These are phyloP conservation scores for Rhizopus sp. DNA, from an alignment of 371 early-diverging fungal species.

Conservation along the genomic window DNA sequence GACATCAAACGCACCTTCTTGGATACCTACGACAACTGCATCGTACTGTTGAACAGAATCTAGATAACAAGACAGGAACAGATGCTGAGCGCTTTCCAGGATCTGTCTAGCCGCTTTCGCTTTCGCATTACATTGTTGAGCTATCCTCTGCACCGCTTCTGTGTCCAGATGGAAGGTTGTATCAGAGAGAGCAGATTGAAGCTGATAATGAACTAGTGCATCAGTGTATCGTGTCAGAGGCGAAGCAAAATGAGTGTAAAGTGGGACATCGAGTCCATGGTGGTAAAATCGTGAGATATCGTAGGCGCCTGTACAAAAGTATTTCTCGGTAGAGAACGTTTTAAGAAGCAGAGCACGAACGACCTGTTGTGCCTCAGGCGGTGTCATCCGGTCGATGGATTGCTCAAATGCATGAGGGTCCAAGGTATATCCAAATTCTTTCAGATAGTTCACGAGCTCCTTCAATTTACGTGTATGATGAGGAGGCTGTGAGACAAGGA, in stretches of 20 bases:
- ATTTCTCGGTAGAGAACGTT: conserved; percentile 78
- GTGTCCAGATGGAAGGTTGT: conserved; percentile 49
- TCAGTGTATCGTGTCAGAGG: conserved; percentile 97
- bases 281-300: conserved; percentile 66
- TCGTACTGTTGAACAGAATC: conserved; percentile 31
- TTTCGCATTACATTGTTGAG: conserved; percentile 69
- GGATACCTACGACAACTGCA: conserved; percentile 52
- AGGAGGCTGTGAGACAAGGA: conserved; percentile 74
- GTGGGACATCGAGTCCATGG: conserved; percentile 69
- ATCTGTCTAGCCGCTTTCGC: conserved; percentile 68
- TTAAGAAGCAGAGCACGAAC: conserved; percentile 61
- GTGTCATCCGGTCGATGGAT: conserved; percentile 69
- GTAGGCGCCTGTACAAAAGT: conserved; percentile 79
- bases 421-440: conserved; percentile 51
- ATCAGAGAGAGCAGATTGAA: conserved; percentile 38
- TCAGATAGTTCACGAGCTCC: conserved; percentile 60
- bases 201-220: conserved; percentile 87
- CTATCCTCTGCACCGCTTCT: conserved; percentile 47
- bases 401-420: conserved; percentile 62
- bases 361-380: conserved; percentile 39
- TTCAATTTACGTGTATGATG: conserved; percentile 60
- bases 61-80: conserved; percentile 65
- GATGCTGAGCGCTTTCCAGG: conserved; percentile 68
- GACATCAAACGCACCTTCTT: conserved; percentile 64
- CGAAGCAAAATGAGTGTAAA: conserved; percentile 90